Conservation (phyloP, 495 filamentous ascomycete genomes). For the Trichoderma orchidacearum region DNA sequence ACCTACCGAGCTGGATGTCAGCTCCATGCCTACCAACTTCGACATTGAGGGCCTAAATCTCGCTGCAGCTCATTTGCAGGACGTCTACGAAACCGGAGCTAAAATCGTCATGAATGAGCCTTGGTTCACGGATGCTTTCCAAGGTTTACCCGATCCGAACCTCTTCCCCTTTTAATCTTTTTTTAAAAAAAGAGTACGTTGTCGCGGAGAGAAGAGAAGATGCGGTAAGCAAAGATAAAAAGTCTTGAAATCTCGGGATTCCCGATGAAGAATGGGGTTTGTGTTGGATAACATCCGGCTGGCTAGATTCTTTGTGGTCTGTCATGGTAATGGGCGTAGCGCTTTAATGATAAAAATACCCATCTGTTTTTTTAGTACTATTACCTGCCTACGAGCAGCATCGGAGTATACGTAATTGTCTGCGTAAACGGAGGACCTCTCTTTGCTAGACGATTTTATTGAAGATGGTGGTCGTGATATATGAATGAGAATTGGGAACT, state of each 20-base stretch:
- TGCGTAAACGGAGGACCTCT: too few species aligned
- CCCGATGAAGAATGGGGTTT: too few species aligned
- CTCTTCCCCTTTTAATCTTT: neutral
- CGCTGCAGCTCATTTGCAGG: neutral
- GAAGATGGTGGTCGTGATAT: too few species aligned
- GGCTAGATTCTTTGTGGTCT: neutral
- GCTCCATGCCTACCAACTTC: neutral
- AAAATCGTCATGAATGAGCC: conserved; percentile 1
- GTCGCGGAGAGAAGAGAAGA: too few species aligned
- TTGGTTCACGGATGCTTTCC: neutral
- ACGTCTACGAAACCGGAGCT: neutral
- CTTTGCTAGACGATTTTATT: too few species aligned
- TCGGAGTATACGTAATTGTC: neutral
- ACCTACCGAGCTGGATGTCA: neutral
- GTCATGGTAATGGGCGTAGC: neutral
- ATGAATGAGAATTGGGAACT: too few species aligned
- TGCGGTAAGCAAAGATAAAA: too few species aligned
- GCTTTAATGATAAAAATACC: neutral
- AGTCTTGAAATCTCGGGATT: too few species aligned
- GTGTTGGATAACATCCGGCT: neutral
- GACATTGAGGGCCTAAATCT: neutral
- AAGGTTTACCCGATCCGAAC: neutral
- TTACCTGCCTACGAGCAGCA: neutral
- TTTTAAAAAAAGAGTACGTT: too few species aligned
- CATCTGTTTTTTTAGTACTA: neutral